A percentile compares a stretch with the other conserved stretches of the same genome.
phyloP scores from a whole-genome alignment of 495 filamentous ascomycete genomes.

The Platismatia glauca region DNA sequence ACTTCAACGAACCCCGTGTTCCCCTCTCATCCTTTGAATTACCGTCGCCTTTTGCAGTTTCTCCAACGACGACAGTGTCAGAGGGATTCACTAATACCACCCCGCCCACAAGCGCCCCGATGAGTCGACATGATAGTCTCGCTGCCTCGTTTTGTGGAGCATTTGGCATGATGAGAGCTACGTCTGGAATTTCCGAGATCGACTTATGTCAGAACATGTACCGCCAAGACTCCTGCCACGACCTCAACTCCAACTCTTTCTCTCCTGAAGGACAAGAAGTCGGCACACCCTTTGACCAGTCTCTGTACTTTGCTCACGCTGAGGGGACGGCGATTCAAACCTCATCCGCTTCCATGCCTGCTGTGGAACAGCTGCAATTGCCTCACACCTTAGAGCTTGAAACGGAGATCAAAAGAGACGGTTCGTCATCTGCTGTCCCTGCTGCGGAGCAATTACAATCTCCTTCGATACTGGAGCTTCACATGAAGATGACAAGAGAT shows the following conservation, averaged over 20 bases:
- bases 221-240: not conserved
- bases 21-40: not conserved
- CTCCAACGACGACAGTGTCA: not conserved
- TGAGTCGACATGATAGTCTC: slow-evolving; percentile 1
- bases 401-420: not conserved
- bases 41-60: not conserved
- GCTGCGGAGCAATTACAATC: not conserved
- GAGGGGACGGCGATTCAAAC: not conserved
- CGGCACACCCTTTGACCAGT: not conserved
- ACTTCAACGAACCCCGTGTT: not conserved
- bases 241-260: not conserved
- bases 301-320: not conserved
- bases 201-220: not conserved
- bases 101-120: not conserved
- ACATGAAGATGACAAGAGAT: not conserved
- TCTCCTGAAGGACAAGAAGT: not conserved
- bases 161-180: not conserved
- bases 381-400: not conserved
- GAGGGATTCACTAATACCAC: not conserved
- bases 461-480: not conserved
- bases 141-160: not conserved
- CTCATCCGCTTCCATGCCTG: not conserved
- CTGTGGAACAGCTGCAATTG: not conserved
- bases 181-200: not conserved
- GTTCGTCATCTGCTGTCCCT: not conserved